These are phyloP conservation scores for Albugo candida DNA, from an alignment of 352 stramenopile species.

Conservation along the genomic window DNA sequence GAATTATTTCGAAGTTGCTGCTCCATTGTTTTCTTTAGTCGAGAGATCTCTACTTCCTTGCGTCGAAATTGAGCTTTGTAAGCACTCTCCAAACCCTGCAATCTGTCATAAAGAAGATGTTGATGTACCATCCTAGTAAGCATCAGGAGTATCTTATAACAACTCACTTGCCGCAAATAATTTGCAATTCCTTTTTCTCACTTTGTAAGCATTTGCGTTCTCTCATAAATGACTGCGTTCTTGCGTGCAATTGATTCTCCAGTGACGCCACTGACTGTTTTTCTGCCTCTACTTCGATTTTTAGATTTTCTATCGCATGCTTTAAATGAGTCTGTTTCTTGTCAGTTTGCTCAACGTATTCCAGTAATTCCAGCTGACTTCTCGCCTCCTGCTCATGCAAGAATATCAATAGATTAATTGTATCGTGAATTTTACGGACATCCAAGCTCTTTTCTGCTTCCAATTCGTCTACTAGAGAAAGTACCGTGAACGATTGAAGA, in stretches of 20 bases:
- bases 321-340: conserved; percentile 1
- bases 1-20: too few relatives aligned
- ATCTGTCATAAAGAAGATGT: too few relatives aligned
- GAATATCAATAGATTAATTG: too few relatives aligned
- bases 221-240: conserved; percentile 23
- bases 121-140: too few relatives aligned
- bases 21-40: conserved; percentile 27
- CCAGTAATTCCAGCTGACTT: too few relatives aligned
- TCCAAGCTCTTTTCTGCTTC: too few relatives aligned
- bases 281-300: conserved; percentile 22
- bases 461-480: too few relatives aligned
- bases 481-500: too few relatives aligned
- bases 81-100: conserved; percentile 53
- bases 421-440: too few relatives aligned
- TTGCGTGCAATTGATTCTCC: conserved; percentile 40
- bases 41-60: conserved; percentile 60
- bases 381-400: too few relatives aligned
- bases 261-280: conserved; percentile 29
- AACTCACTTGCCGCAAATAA: conserved; percentile 29
- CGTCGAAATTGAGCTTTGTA: conserved; percentile 52
- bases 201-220: conserved; percentile 31
- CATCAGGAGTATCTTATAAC: too few relatives aligned
- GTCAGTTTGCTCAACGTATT: too few relatives aligned
- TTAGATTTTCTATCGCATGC: conserved; percentile 21
- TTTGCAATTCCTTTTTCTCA: conserved; percentile 49